Percentiles rank a stretch among this genome's conserved stretches.
These are phyloP conservation scores for Bipolaris victoriae DNA, from an alignment of 2,329 filamentous ascomycete genomes.

Conservation along the genomic window DNA sequence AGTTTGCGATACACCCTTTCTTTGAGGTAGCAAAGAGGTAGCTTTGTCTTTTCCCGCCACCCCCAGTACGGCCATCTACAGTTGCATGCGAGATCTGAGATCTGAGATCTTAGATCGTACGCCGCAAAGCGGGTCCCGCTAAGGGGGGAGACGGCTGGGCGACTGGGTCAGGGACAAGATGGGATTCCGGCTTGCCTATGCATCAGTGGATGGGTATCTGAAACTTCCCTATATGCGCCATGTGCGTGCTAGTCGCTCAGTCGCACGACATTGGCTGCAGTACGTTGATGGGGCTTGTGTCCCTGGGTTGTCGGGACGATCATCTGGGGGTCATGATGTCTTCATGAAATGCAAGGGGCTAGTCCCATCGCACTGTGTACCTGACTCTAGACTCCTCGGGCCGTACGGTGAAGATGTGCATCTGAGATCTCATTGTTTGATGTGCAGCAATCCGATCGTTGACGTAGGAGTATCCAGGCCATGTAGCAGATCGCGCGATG, in stretches of 20 bases:
- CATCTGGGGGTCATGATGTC: conserved; percentile 1
- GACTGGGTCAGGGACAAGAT: conserved; percentile 4
- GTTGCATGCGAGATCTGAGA: conserved; percentile 13
- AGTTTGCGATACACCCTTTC: background rate
- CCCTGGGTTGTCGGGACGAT: background rate
- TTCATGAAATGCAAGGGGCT: conserved; percentile 7
- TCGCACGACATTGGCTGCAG: background rate
- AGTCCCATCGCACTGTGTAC: background rate
- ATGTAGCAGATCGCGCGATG: conserved; percentile 7
- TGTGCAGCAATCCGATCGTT: conserved; percentile 11
- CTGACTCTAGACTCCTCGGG: background rate
- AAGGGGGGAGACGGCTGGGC: background rate
- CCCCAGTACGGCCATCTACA: conserved; percentile 1
- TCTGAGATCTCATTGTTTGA: background rate
- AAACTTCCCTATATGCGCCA: conserved; percentile 9
- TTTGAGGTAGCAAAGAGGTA: background rate
- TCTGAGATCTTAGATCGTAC: conserved; percentile 6
- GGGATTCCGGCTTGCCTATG: conserved; percentile 9
- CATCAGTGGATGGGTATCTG: background rate
- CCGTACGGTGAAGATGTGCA: background rate
- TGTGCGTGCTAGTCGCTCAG: background rate
- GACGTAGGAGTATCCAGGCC: conserved; percentile 11
- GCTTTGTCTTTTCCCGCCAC: background rate
- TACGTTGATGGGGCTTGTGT: background rate
- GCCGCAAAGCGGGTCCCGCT: background rate